A percentile compares a stretch with the other conserved stretches of the same genome.
Evolutionary conservation across 352 stramenopile genomes (phyloP).

Genomic region (Phytophthora pseudosyringae): DNA sequence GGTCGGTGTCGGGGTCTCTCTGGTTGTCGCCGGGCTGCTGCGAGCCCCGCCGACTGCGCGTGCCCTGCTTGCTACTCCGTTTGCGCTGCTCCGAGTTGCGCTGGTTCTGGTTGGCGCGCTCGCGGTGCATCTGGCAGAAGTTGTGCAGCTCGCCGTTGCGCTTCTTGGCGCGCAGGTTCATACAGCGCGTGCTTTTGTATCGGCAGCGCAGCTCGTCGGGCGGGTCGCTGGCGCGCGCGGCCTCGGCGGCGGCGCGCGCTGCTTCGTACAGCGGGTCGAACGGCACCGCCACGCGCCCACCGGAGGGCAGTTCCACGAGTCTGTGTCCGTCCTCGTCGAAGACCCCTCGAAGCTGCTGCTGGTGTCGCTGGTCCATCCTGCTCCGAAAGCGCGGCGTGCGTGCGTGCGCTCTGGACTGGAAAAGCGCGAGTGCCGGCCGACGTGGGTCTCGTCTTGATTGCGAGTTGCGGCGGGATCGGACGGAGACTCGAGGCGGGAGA

Average conservation of each 20-base stretch:
- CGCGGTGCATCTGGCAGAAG: conserved; percentile 56
- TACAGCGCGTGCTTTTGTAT: conserved; percentile 58
- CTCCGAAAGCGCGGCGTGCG: conserved; percentile 2
- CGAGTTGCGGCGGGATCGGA: conserved; percentile 28
- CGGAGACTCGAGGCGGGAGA: conserved; percentile 35
- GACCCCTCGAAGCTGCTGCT: conserved; percentile 21
- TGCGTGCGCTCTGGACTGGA: conserved; percentile 19
- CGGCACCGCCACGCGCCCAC: conserved; percentile 34
- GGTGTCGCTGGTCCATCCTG: conserved; percentile 30
- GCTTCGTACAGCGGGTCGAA: conserved; percentile 33
- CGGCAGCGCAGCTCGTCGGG: conserved; percentile 45
- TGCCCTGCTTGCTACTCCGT: conserved; percentile 27
- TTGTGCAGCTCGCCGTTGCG: conserved; percentile 58
- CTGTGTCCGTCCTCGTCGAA: conserved; percentile 37
- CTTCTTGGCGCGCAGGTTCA: conserved; percentile 49
- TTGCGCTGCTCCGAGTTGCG: conserved; percentile 70
- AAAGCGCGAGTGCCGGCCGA: conserved; percentile 39
- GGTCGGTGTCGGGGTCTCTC: background rate
- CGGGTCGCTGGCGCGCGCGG: conserved; percentile 23
- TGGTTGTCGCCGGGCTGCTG: conserved; percentile 13
- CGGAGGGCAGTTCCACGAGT: conserved; percentile 38
- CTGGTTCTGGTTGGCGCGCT: conserved; percentile 73
- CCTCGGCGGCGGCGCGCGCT: conserved; percentile 21
- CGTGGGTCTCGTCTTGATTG: conserved; percentile 17
- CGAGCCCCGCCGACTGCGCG: conserved; percentile 13